Evolutionary conservation across 23 red algal species (phyloP).

Genomic region (Gracilariopsis chorda): DNA sequence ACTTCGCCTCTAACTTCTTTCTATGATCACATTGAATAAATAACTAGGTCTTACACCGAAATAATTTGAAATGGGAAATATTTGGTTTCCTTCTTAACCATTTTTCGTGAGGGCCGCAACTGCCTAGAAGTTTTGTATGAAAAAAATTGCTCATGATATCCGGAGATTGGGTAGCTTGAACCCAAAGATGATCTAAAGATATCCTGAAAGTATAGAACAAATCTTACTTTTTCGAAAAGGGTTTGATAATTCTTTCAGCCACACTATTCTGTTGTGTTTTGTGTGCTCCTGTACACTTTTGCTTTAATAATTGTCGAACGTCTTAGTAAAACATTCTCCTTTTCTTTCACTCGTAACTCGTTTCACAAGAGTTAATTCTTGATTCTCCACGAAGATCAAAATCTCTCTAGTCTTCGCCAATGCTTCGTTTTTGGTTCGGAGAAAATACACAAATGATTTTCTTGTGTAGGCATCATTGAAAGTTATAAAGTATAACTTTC

Average conservation of each 20-base stretch:
- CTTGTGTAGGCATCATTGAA: background rate
- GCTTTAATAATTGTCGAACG: background rate
- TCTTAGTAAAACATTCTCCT: background rate
- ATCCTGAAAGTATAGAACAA: background rate
- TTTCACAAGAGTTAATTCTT: background rate
- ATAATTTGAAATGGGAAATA: background rate
- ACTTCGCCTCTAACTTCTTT: background rate
- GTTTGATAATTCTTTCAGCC: conserved; percentile 20
- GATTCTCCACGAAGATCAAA: background rate
- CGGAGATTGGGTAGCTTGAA: background rate
- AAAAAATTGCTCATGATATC: background rate
- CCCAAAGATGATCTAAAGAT: background rate
- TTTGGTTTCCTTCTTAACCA: background rate
- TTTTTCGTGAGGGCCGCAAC: background rate
- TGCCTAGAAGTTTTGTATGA: background rate
- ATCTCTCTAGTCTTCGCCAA: background rate
- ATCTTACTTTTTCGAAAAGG: conserved; percentile 5
- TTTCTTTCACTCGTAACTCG: background rate
- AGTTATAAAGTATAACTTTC: conserved; percentile 6
- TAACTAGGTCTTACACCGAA: background rate
- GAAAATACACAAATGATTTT: background rate
- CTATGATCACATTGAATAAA: background rate
- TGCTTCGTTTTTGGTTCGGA: background rate
- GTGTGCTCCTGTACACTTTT: background rate
- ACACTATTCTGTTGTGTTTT: conserved; percentile 1